Base-by-base conservation (phyloP, 2,329 filamentous ascomycete species). In the Claviceps arundinis region DNA sequence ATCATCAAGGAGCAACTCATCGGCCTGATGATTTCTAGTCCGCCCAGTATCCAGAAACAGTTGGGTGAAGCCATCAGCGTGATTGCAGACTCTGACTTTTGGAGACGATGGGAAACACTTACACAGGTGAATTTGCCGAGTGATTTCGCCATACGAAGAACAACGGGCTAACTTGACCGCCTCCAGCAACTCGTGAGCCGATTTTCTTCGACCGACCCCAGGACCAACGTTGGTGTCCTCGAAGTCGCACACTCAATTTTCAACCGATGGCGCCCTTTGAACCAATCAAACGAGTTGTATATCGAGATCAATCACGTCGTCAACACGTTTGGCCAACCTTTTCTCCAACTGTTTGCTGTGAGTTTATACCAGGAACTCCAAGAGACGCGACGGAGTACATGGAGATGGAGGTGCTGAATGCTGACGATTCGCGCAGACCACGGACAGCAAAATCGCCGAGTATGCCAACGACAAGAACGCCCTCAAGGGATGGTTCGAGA, bases 191-290 rank as follows among this genome's bases (percentile, higher is more conserved):
- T 98, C 54, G 89, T 95, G 59, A 87, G 85, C 48, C 84, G 90
- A 47, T 80, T 98, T 56, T 91, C 89, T 3, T 76, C 84, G 13
- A 82, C 85, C 59, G 87, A 97, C 65, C 81, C 85, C 54, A 83
- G 84, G 58, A 77, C 89, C 66, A 98, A 97, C 69, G 88, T 90
- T 61, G 94, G 93, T 58, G 93, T 98, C 17, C 75, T 98, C 55
- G 89, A 95, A 70, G 93, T 98, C 45, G 94, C 94, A 60, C 93
- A 98, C 70, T 97, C 93, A 48, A 97, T 98, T 61, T 98, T 97
- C 72, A 87, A 86, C 66, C 78, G 93, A 67, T 98, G 93, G 93
- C 80, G 93, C 58, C 94, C 93, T 8, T 76, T 98, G 42, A 96
- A 95, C 72, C 82, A 87, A 56, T 95, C 90, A 44, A 89, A 98